phyloP scores from a whole-genome alignment of 306 rosid genomes.

The Luffa aegyptiaca region DNA sequence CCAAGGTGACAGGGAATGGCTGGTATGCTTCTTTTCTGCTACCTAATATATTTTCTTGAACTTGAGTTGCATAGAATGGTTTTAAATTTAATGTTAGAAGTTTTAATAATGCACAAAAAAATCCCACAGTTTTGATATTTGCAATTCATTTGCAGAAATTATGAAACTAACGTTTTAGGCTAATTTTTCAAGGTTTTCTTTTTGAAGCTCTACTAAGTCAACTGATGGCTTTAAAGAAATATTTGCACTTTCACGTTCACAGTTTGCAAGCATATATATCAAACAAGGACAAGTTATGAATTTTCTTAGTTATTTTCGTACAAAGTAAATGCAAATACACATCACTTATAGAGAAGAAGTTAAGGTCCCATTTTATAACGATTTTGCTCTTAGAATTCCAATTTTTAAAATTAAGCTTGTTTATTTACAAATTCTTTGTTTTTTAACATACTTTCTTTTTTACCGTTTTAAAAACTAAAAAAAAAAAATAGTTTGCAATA shows the following conservation, averaged over 20 bases:
- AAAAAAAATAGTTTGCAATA: background rate
- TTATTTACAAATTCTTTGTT: background rate
- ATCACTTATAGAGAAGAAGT: background rate
- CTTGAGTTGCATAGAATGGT: background rate
- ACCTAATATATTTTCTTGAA: background rate
- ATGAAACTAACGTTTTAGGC: background rate
- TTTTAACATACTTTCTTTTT: too few species aligned
- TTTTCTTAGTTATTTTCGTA: background rate
- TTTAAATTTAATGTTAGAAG: background rate
- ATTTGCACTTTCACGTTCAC: background rate
- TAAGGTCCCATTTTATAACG: background rate
- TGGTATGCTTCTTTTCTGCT: conserved; percentile 32
- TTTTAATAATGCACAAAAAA: background rate
- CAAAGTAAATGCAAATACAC: background rate
- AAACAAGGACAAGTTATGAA: background rate
- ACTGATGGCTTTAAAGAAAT: background rate
- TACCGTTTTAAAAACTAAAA: background rate
- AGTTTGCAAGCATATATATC: background rate
- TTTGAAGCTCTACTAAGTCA: background rate
- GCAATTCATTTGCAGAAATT: background rate
- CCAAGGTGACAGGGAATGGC: conserved; percentile 99
- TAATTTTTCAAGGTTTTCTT: background rate
- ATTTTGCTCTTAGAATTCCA: too few species aligned
- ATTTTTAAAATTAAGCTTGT: too few species aligned
- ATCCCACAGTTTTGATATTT: background rate